A percentile compares a stretch with the other conserved stretches of the same genome.
Evolutionary conservation across 169 alveolate species (phyloP).

Genomic region (Plasmodium knowlesi): DNA sequence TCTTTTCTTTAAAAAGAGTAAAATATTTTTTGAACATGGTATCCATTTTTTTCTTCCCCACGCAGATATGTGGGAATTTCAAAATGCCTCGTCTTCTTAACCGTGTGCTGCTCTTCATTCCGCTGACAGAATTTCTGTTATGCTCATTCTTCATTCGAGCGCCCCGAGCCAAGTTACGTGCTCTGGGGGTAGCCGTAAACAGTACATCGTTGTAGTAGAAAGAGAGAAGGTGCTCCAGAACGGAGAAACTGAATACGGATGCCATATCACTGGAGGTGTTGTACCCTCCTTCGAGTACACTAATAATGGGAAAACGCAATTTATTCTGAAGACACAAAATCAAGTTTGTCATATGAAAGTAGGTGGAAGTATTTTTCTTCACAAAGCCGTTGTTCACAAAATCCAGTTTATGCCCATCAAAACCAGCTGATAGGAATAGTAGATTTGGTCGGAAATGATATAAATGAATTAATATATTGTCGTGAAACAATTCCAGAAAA

Average conservation of each 20-base stretch:
- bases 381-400: slow-evolving; percentile 92
- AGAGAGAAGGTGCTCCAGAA: slow-evolving; percentile 93
- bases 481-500: slow-evolving; percentile 86
- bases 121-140: not conserved
- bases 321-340: slow-evolving; percentile 95
- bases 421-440: slow-evolving; percentile 97
- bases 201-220: slow-evolving; percentile 69
- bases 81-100: not conserved
- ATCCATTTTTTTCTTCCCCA: slow-evolving; percentile 43
- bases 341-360: slow-evolving; percentile 94
- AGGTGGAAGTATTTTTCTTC: slow-evolving; percentile 93
- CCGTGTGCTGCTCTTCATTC: not conserved
- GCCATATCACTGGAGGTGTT: slow-evolving; percentile 93
- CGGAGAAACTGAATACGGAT: slow-evolving; percentile 95
- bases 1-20: slow-evolving; percentile 61
- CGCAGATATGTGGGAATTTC: slow-evolving; percentile 25
- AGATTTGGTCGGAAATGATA: slow-evolving; percentile 94
- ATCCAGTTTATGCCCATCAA: slow-evolving; percentile 98
- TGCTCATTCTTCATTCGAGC: not conserved
- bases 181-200: not conserved
- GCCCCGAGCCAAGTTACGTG: not conserved
- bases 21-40: slow-evolving; percentile 56
- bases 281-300: slow-evolving; percentile 99
- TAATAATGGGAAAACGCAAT: slow-evolving; percentile 85
- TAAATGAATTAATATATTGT: slow-evolving; percentile 91